phyloP scores from a whole-genome alignment of 495 filamentous ascomycete genomes.

The Xylaria nigripes region DNA sequence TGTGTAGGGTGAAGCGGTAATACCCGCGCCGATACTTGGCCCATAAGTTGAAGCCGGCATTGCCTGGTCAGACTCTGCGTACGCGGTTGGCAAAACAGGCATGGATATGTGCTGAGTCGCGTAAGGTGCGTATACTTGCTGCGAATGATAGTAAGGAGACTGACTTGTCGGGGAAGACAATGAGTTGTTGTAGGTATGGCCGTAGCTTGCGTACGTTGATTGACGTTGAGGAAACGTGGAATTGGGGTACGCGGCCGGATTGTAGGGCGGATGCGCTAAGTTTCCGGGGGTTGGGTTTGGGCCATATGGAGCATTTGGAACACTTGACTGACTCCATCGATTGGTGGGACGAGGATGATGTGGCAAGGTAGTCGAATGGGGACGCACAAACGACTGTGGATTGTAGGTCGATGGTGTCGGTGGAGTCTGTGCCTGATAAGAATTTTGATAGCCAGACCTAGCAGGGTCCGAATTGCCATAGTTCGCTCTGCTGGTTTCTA shows the following conservation, averaged over 20 bases:
- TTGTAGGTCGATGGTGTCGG: slow-evolving; percentile 62
- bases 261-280: slow-evolving; percentile 37
- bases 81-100: slow-evolving; percentile 20
- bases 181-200: slow-evolving; percentile 27
- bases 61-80: slow-evolving; percentile 29
- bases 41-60: slow-evolving; percentile 29
- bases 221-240: slow-evolving; percentile 35
- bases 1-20: slow-evolving; percentile 9
- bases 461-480: slow-evolving; percentile 42
- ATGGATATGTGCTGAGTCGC: slow-evolving; percentile 22
- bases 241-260: slow-evolving; percentile 43
- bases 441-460: slow-evolving; percentile 49
- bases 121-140: slow-evolving; percentile 23
- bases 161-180: slow-evolving; percentile 31
- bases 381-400: slow-evolving; percentile 67
- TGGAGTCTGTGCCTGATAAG: slow-evolving; percentile 51
- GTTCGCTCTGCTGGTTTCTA: slow-evolving; percentile 30
- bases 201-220: slow-evolving; percentile 35
- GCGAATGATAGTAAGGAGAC: slow-evolving; percentile 31
- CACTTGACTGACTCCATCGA: slow-evolving; percentile 22
- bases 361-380: slow-evolving; percentile 47
- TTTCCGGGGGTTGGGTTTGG: slow-evolving; percentile 18
- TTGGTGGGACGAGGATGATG: slow-evolving; percentile 33
- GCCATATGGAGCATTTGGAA: slow-evolving; percentile 19
- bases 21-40: slow-evolving; percentile 1